Evolutionary conservation across 2,329 filamentous ascomycete genomes (phyloP), one percentile per base, ranked within the genome.

Genomic region (Colletotrichum sp.): DNA sequence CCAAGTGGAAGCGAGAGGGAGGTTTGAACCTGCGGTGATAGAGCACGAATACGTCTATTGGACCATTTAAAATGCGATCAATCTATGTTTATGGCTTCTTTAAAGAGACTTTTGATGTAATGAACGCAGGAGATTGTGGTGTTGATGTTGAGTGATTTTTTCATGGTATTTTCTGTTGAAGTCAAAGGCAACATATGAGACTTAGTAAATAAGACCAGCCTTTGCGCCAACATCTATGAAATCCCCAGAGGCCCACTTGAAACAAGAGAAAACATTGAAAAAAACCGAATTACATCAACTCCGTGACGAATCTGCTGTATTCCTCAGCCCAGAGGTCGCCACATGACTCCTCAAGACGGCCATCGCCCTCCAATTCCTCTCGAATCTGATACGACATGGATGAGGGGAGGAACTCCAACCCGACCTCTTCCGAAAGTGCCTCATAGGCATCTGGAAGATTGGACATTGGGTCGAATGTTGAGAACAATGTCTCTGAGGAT

Each of bases 1-100:
- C 24, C 24, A 24, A 24, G 24, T 24, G 24, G 24, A 24, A 24
- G 24, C 24, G 24, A 24, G 24, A 24, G 24, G 24, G 24, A 24
- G 24, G 24, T 24, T 24, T 24, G 24, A 24, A 24, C 24, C 24
- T 24, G 24, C 24, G 43, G 3, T 21, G 11, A 13, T 13, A 13
- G 43, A 47, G 18, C 38, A 4, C 1, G 5, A 5, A 21, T 12
- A 4, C 11, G 18, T 0, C n/a, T 0, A 47, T 13, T 47, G 6
- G 11, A 3, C 43, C 3, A 1, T 13, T 21, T 13, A 21, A 47
- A 47, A 8, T 21, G 2, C 9, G 0, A 47, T 12, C 1, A 12
- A 1, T 47, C 3, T 18, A 0, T 47, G 13, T 4, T 7, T 0
- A 7, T 47, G 11, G 6, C 11, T 13, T 13, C 0, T 7, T 13